Conservation (phyloP, 2,329 filamentous ascomycete species). For the Ceratocystis harringtonii region DNA sequence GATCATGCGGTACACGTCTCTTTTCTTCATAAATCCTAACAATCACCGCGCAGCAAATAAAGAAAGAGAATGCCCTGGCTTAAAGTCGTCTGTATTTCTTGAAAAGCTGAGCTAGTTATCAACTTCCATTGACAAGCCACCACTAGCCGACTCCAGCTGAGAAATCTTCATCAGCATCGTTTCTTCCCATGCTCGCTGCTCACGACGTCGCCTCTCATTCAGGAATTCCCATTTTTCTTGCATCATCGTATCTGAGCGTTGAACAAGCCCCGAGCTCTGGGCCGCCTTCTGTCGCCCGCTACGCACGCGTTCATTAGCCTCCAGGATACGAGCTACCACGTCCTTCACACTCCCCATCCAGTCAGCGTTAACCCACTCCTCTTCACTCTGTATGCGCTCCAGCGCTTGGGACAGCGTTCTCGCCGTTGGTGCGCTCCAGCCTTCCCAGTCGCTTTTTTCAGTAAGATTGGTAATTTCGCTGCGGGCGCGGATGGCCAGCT, state of each 20-base stretch:
- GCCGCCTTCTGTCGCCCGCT: slow-evolving; percentile 25
- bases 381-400: slow-evolving; percentile 17
- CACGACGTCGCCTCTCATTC: slow-evolving; percentile 44
- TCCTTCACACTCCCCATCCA: slow-evolving; percentile 49
- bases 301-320: slow-evolving; percentile 22
- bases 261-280: slow-evolving; percentile 26
- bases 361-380: slow-evolving; percentile 43
- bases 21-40: background rate
- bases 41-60: background rate
- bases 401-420: slow-evolving; percentile 36
- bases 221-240: slow-evolving; percentile 60
- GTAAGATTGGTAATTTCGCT: slow-evolving; percentile 28
- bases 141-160: slow-evolving; percentile 24
- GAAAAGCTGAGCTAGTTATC: slow-evolving; percentile 20
- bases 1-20: background rate
- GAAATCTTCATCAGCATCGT: slow-evolving; percentile 31
- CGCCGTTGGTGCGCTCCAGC: slow-evolving; percentile 40
- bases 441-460: slow-evolving; percentile 38
- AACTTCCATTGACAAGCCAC: slow-evolving; percentile 25
- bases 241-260: slow-evolving; percentile 54
- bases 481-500: slow-evolving; percentile 29
- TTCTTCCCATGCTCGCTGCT: slow-evolving; percentile 50
- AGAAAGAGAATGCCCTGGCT: background rate
- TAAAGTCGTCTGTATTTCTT: background rate
- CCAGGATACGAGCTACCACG: slow-evolving; percentile 25